phyloP scores from a whole-genome alignment of 23 red algal species.

The Agarophyton chilense region DNA sequence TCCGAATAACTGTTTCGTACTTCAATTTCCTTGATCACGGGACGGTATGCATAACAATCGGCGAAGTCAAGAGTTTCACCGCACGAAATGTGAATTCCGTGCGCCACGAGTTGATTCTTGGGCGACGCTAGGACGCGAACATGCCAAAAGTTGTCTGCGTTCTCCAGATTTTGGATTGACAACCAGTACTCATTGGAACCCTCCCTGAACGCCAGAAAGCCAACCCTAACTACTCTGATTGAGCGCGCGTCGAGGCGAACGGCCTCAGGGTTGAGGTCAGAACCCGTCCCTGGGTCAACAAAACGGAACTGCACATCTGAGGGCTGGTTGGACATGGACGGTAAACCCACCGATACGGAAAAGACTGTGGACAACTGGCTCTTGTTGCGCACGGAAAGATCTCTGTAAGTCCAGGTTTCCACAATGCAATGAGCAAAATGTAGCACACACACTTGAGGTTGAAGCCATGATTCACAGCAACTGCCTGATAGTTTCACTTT shows the following conservation, averaged over 20 bases:
- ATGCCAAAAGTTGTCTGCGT: conserved; percentile 23
- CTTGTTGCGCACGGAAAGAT: conserved; percentile 29
- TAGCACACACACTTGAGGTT: neutral
- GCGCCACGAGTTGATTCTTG: neutral
- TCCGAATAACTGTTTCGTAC: conserved; percentile 1
- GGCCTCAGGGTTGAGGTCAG: neutral
- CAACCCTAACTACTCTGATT: neutral
- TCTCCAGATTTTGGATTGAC: conserved; percentile 11
- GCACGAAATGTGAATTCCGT: conserved; percentile 30
- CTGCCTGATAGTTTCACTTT: neutral
- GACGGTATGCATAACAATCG: conserved; percentile 9
- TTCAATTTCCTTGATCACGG: neutral
- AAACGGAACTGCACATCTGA: neutral
- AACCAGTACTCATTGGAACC: conserved; percentile 23
- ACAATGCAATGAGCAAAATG: conserved; percentile 20
- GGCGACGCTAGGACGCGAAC: neutral
- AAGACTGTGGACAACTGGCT: neutral
- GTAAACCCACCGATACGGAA: conserved; percentile 22
- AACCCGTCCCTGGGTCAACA: neutral
- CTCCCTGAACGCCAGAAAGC: conserved; percentile 7
- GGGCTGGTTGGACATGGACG: neutral
- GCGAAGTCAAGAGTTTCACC: conserved; percentile 18
- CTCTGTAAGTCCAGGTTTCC: neutral
- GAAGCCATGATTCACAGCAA: conserved; percentile 28
- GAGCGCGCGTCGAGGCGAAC: neutral